phyloP scores from a whole-genome alignment of 2,329 filamentous ascomycete species.

The Verticillium longisporum region DNA sequence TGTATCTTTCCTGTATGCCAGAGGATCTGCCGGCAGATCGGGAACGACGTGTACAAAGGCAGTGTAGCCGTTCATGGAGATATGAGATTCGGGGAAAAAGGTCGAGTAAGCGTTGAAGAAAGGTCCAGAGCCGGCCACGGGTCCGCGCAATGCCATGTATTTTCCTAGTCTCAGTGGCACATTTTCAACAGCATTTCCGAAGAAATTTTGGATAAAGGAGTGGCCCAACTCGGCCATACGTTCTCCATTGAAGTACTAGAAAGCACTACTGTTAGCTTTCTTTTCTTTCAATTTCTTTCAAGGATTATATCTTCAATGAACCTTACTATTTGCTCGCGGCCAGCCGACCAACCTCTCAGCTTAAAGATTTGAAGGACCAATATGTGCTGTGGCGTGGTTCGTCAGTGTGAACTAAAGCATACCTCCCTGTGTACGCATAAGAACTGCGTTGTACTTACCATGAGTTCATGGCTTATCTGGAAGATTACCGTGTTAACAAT shows the following conservation, averaged over 20 bases:
- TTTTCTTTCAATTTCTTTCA: too few relatives aligned
- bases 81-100: background rate
- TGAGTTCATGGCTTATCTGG: background rate
- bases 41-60: background rate
- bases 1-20: background rate
- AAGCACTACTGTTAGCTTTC: background rate
- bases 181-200: background rate
- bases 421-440: too few relatives aligned
- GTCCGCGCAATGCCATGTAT: background rate
- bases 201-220: background rate
- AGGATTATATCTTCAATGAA: too few relatives aligned
- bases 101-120: background rate
- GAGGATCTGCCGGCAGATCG: background rate
- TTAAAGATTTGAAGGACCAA: background rate
- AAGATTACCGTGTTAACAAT: too few relatives aligned
- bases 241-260: background rate
- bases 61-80: background rate
- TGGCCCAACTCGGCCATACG: background rate
- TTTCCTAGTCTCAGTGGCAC: background rate
- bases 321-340: too few relatives aligned
- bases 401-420: background rate
- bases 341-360: background rate
- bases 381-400: background rate
- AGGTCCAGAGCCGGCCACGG: background rate
- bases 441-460: background rate